Evolutionary conservation across 2,329 filamentous ascomycete species (phyloP), one percentile per base, ranked within the genome.

Genomic region (Amylocarpus encephaloides): DNA sequence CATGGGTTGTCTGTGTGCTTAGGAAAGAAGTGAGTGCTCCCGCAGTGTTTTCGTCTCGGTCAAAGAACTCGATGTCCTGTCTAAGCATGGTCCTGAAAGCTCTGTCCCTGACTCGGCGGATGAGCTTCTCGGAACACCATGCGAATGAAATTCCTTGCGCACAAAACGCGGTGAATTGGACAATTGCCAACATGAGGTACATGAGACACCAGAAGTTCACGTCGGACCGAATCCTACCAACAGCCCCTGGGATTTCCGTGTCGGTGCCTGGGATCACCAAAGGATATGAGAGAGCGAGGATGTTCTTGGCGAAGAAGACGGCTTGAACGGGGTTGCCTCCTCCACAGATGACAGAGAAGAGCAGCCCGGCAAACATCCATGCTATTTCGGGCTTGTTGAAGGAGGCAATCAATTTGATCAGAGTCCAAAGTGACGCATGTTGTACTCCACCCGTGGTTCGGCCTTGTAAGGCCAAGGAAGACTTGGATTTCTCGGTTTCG

Each of bases 81-180:
- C 89, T 86, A 45, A 96, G 79, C 71, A 96, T 88, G 30, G 83
- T 75, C 16, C 88, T 78, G 73, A 96, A 95, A 16, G 48, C 40
- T 10, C 19, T 29, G 16, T 12, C 91, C 91, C 50, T 81, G 70
- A 7, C 83, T 77, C 82, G 95, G 89, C 56, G 95, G 89, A 6
- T 95, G 85, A 58, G 95, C 95, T 62, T 94, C 95, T 69, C 95
- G 85, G 0, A 90, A 89, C 56, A 88, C 83, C 67, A 82, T 87
- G 72, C 96, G 93, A 5, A 92, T 95, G 1, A 88, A 93, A 11
- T 96, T 74, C 59, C 91, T 83, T 70, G 96, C 90, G 43, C 90
- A 89, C 67, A 96, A 95, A 7, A 89, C 86, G 60, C 96, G 93
- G 3, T 90, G 95, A 0, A 91, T 95, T 38, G 90, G 80, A n/a